Base-by-base conservation (phyloP, 1,139 yeast genomes). In the Pichia cactophila region DNA sequence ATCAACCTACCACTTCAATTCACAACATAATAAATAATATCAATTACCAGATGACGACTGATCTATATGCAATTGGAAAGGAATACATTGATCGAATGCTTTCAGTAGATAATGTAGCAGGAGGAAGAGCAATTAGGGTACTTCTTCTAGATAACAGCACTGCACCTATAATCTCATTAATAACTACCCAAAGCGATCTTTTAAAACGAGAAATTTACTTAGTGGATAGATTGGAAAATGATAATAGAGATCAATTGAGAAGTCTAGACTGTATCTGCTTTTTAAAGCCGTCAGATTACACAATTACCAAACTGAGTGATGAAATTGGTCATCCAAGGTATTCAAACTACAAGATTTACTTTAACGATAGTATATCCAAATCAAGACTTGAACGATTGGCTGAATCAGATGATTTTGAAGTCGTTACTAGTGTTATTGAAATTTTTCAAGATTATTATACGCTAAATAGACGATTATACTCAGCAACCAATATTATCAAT, bases 331-430 rank as follows among this genome's bases (percentile, higher is more conserved):
- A 74, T 49, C 98, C 98, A 0, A 89, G 83, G 60, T 94, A 88
- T 67, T 77, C 82, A 42, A 74, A 73, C 37, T 92, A 92, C 65
- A 83, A 83, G 59, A 65, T 92, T 29, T 88, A 72, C 58, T 86
- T 90, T 71, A 86, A 81, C 64, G 89, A 89, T 64, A 71, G 81
- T 26, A 75, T 89, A 35, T 73, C 80, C 48, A 90, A 90, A 66
- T 72, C 81, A 36, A 86, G 86, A 55, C 67, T 92, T 56, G 99
- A 94, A 63, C 74, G 85, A 49, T 64, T 92, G 40, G 98, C 98
- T 0, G 96, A 88, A 64, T 78, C 87, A 2, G 99, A 92, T 65
- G 94, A 87, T 61, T 74, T 81, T 59, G 98, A 90, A 62, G 80
- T 81, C 7, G 86, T 94, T 9, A 69, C 75, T 5, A 78, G 77